Evolutionary conservation across 345 rosid species (phyloP).

Genomic region (Salix suchowensis): DNA sequence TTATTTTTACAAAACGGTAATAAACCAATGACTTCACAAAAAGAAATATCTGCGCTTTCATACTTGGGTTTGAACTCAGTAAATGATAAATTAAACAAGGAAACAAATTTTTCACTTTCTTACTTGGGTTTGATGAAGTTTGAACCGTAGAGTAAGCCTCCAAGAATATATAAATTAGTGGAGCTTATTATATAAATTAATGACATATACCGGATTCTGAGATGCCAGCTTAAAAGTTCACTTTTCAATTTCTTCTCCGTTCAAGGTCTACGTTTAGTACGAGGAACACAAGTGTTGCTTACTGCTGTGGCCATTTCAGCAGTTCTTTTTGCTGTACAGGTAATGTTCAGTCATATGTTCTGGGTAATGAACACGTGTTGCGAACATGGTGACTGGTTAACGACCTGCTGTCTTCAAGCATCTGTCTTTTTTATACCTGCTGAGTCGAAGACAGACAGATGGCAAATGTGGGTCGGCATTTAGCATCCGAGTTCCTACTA

Average conservation of each 20-base stretch:
- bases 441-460: neutral
- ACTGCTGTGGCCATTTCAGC: neutral
- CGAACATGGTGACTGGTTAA: neutral
- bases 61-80: neutral
- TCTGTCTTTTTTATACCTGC: neutral
- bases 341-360: neutral
- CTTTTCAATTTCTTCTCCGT: neutral
- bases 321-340: neutral
- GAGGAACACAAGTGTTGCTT: neutral
- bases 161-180: neutral
- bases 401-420: neutral
- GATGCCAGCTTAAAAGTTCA: neutral
- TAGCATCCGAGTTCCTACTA: neutral
- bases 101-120: neutral
- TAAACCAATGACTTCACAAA: no score
- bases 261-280: neutral
- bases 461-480: neutral
- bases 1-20: no score
- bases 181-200: neutral
- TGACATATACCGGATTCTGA: neutral
- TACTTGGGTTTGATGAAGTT: no score
- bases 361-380: neutral
- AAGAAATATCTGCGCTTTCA: neutral
- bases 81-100: no score
- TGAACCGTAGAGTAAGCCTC: neutral